Evolutionary conservation across 2,329 filamentous ascomycete genomes (phyloP).

Genomic region (Fusarium nelsonii): DNA sequence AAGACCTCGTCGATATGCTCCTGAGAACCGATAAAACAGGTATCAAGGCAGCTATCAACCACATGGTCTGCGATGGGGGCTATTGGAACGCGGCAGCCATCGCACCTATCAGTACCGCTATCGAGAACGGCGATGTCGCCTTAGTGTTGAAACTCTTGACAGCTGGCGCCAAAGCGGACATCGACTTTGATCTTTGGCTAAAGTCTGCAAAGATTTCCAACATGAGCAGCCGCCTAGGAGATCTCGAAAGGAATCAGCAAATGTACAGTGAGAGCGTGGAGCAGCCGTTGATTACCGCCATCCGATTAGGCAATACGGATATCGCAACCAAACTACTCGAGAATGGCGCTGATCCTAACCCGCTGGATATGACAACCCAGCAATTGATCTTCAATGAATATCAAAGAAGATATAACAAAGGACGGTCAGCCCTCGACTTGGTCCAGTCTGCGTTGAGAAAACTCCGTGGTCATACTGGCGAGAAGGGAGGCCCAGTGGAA

Average conservation of each 20-base stretch:
- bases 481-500: constrained; percentile 27
- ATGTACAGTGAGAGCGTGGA: constrained; percentile 61
- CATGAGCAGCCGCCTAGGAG: constrained; percentile 51
- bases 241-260: constrained; percentile 62
- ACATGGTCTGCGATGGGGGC: constrained; percentile 62
- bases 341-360: constrained; percentile 74
- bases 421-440: constrained; percentile 69
- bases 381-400: constrained; percentile 52
- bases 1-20: constrained; percentile 62
- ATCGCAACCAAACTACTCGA: constrained; percentile 70
- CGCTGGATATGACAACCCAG: constrained; percentile 60
- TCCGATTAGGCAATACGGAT: constrained; percentile 56
- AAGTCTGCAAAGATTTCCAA: constrained; percentile 64
- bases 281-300: constrained; percentile 77
- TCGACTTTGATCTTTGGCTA: constrained; percentile 74
- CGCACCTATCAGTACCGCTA: constrained; percentile 70
- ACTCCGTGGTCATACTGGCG: constrained; percentile 60
- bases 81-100: constrained; percentile 53
- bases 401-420: constrained; percentile 53
- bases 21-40: constrained; percentile 70
- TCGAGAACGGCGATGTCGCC: constrained; percentile 64
- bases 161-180: constrained; percentile 68
- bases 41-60: constrained; percentile 74
- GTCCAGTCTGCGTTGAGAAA: constrained; percentile 65
- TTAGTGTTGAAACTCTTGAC: constrained; percentile 72